phyloP scores from a whole-genome alignment of 2,329 filamentous ascomycete genomes.

The Pyrenophora graminea region DNA sequence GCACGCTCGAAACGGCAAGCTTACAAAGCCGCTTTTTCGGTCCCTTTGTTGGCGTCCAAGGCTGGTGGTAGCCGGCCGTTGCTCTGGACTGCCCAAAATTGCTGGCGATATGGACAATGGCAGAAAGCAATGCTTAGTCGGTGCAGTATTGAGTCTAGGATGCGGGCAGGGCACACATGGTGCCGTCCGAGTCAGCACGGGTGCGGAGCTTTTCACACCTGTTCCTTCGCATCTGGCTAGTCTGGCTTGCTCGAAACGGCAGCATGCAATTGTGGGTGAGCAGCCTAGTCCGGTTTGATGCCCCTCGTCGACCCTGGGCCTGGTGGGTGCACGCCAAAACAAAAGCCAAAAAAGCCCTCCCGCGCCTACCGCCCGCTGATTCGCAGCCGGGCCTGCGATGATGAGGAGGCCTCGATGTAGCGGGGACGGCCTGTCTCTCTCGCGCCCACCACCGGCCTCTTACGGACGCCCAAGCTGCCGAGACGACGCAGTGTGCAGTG shows the following conservation, averaged over 20 bases:
- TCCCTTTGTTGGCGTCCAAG: constrained; percentile 12
- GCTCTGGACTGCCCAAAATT: constrained; percentile 3
- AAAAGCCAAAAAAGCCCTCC: constrained; percentile 33
- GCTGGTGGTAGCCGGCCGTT: constrained; percentile 13
- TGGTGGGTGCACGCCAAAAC: constrained; percentile 31
- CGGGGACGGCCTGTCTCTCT: constrained; percentile 19
- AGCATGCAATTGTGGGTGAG: constrained; percentile 31
- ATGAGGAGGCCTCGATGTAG: constrained; percentile 20
- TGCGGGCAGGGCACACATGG: constrained; percentile 15
- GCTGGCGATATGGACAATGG: constrained; percentile 1
- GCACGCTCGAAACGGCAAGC: constrained; percentile 10
- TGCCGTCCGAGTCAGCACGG: constrained; percentile 26
- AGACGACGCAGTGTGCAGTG: too few species aligned
- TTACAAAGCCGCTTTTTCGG: constrained; percentile 17
- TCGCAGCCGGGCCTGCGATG: constrained; percentile 28
- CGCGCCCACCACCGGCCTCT: constrained; percentile 9
- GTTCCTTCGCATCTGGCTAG: constrained; percentile 24
- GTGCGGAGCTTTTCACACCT: constrained; percentile 24
- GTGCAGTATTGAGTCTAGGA: constrained; percentile 1
- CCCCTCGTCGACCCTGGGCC: constrained; percentile 13
- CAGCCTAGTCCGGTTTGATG: constrained; percentile 18
- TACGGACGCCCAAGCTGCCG: constrained; percentile 25
- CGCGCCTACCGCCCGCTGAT: constrained; percentile 33
- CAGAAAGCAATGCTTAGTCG: constrained; percentile 9
- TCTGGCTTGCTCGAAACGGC: constrained; percentile 22